These are phyloP conservation scores for Acer negundo DNA, from an alignment of 345 rosid genomes.

Conservation along the genomic window DNA sequence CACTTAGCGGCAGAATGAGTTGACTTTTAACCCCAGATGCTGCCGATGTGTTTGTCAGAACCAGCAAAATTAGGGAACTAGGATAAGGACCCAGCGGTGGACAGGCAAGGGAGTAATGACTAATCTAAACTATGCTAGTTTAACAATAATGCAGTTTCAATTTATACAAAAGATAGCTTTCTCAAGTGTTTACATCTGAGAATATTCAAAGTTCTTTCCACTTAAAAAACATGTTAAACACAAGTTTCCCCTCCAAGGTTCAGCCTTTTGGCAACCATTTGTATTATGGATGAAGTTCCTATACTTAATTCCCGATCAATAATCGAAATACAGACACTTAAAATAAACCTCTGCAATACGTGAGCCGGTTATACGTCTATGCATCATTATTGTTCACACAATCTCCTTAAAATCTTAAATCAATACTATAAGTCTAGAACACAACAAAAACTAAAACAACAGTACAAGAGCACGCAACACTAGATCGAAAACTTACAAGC, in stretches of 20 bases:
- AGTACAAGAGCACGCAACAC: not conserved
- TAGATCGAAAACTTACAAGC: slow-evolving; percentile 54
- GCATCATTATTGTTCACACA: not conserved
- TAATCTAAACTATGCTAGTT: not conserved
- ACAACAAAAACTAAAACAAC: not conserved
- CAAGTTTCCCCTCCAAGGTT: not conserved
- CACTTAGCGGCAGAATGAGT: not conserved
- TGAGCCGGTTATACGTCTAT: not conserved
- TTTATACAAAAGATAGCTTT: not conserved
- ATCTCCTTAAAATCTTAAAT: not conserved
- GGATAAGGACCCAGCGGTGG: not conserved
- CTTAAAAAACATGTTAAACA: not conserved
- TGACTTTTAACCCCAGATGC: too few species aligned
- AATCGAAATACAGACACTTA: not conserved
- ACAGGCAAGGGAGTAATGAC: not conserved
- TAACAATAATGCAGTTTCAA: not conserved
- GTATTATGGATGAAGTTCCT: not conserved
- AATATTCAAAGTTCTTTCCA: not conserved
- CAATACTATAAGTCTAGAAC: too few species aligned
- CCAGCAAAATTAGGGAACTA: not conserved
- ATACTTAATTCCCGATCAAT: not conserved
- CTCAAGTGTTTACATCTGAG: not conserved
- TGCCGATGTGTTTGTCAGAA: too few species aligned
- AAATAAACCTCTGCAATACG: not conserved
- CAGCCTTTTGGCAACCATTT: too few species aligned